A percentile compares a stretch with the other conserved stretches of the same genome.
phyloP scores from a whole-genome alignment of 768 basidiomycete genomes.

The Naganishia friedmannii region DNA sequence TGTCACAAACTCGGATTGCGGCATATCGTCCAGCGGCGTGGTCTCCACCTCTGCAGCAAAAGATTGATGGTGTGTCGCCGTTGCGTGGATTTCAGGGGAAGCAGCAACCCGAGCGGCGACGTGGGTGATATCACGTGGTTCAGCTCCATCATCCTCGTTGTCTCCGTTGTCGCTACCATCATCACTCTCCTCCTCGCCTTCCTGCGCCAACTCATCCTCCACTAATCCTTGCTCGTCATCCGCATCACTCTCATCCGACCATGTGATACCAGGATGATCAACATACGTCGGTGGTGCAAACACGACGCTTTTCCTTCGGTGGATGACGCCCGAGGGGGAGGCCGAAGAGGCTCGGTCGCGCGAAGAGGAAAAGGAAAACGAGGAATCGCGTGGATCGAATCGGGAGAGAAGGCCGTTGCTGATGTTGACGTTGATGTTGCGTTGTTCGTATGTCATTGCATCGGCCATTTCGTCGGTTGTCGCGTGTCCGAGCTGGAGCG shows the following conservation, averaged over 20 bases:
- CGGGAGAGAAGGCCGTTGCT: neutral
- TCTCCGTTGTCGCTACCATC: slow-evolving; percentile 48
- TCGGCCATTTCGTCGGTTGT: slow-evolving; percentile 12
- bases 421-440: too few species aligned
- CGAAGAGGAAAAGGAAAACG: neutral
- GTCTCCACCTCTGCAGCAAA: slow-evolving; percentile 17
- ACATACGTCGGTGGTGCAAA: slow-evolving; percentile 64
- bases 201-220: slow-evolving; percentile 66
- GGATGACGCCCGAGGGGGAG: neutral
- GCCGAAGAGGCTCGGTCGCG: neutral
- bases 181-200: slow-evolving; percentile 52
- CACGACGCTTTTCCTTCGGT: slow-evolving; percentile 55
- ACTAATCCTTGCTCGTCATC: slow-evolving; percentile 57
- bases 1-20: neutral
- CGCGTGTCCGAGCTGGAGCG: slow-evolving; percentile 12
- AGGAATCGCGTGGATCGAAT: neutral
- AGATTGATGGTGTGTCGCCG: slow-evolving; percentile 2
- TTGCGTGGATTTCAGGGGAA: neutral
- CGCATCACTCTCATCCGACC: slow-evolving; percentile 37
- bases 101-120: neutral
- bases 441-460: slow-evolving; percentile 16
- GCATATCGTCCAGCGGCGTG: slow-evolving; percentile 8
- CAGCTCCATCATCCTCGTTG: slow-evolving; percentile 5
- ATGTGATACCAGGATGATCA: slow-evolving; percentile 53
- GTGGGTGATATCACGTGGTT: neutral